Conservation (phyloP, 2,329 filamentous ascomycete species). For the Tolypocladium guangdongense region DNA sequence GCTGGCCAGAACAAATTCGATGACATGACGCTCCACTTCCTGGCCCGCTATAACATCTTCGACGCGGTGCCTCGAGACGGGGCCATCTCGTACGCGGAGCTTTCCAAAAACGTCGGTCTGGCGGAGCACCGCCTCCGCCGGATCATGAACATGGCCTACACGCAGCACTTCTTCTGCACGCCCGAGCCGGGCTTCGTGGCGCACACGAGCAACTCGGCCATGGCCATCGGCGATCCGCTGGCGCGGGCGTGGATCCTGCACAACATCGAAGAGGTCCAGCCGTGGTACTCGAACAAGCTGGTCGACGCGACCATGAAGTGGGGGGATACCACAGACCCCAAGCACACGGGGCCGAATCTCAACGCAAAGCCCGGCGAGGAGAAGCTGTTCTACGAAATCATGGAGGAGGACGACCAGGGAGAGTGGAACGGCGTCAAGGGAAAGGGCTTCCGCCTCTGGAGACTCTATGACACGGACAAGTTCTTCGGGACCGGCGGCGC, state of each 20-base stretch:
- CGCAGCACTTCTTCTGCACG: background rate
- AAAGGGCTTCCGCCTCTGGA: background rate
- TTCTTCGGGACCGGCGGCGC: background rate
- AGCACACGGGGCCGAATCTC: background rate
- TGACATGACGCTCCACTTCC: background rate
- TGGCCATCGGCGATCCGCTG: background rate
- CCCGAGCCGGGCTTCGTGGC: background rate
- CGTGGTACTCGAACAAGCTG: background rate
- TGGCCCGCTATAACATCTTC: background rate
- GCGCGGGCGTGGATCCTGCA: background rate
- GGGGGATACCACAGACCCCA: background rate
- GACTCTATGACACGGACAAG: background rate
- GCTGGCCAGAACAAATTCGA: background rate
- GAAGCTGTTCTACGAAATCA: background rate
- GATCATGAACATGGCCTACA: background rate
- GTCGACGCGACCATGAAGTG: background rate
- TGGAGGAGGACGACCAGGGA: background rate
- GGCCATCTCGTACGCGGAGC: background rate
- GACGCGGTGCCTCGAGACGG: background rate
- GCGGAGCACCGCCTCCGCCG: background rate
- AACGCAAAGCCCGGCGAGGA: background rate
- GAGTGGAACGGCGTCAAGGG: background rate
- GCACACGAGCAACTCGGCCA: background rate
- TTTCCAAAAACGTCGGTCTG: background rate
- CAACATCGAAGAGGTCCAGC: background rate